phyloP scores from a whole-genome alignment of 2,329 filamentous ascomycete species.

The Colletotrichum sp. region DNA sequence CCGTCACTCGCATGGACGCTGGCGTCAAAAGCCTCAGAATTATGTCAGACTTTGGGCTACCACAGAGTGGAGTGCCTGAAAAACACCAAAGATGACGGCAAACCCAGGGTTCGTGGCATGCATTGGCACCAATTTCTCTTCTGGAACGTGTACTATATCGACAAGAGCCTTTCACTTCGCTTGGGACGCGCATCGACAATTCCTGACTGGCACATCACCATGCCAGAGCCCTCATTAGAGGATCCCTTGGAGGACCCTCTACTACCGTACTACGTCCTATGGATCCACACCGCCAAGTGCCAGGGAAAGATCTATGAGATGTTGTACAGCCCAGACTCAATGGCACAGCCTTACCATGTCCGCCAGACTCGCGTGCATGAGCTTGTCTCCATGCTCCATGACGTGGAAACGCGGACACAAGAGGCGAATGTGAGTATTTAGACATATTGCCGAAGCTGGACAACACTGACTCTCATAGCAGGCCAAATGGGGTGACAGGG shows the following conservation, averaged over 20 bases:
- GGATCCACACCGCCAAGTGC: conserved; percentile 55
- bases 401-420: conserved; percentile 30
- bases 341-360: conserved; percentile 36
- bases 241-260: conserved; percentile 21
- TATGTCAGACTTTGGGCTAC: conserved; percentile 35
- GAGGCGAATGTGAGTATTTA: conserved; percentile 17
- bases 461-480: background rate
- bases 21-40: conserved; percentile 33
- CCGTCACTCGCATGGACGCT: conserved; percentile 35
- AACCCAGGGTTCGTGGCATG: conserved; percentile 26
- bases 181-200: conserved; percentile 58
- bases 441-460: background rate
- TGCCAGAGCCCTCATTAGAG: conserved; percentile 13
- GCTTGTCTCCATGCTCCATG: conserved; percentile 35
- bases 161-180: conserved; percentile 60
- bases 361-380: conserved; percentile 36
- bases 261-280: conserved; percentile 45
- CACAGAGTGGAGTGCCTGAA: conserved; percentile 28
- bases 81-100: conserved; percentile 23
- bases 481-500: background rate
- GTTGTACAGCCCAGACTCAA: conserved; percentile 52
- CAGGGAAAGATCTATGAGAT: conserved; percentile 62
- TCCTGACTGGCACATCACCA: conserved; percentile 62
- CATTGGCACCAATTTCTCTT: conserved; percentile 49
- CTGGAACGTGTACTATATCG: conserved; percentile 63